These are phyloP conservation scores for Penicillium sclerotiorum DNA, from an alignment of 2,329 filamentous ascomycete genomes.

Conservation along the genomic window DNA sequence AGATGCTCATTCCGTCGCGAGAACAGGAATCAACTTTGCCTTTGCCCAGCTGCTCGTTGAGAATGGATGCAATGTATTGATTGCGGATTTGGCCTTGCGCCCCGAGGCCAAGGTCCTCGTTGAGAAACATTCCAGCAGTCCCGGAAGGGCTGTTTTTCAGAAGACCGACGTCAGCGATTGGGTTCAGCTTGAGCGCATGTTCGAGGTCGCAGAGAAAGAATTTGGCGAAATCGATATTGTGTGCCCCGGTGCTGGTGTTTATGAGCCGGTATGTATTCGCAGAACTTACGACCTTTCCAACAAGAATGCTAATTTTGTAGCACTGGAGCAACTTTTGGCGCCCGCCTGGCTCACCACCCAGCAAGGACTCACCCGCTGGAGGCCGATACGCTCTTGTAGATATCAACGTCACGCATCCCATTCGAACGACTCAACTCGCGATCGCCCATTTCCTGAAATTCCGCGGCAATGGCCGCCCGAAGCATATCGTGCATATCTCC, in stretches of 20 bases:
- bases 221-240: constrained; percentile 53
- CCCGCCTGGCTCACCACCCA: constrained; percentile 47
- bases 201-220: constrained; percentile 50
- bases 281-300: constrained; percentile 1
- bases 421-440: constrained; percentile 55
- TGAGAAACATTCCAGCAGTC: constrained; percentile 37
- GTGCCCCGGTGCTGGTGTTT: constrained; percentile 51
- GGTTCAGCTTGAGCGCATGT: constrained; percentile 53
- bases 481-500: constrained; percentile 27
- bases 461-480: constrained; percentile 34
- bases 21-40: constrained; percentile 49
- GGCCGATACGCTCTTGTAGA: constrained; percentile 51
- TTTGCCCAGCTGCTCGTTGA: constrained; percentile 48
- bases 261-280: constrained; percentile 41
- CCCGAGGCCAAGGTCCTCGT: constrained; percentile 48
- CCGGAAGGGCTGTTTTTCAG: constrained; percentile 46
- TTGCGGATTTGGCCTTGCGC: constrained; percentile 49
- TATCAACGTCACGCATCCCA: constrained; percentile 57
- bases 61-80: constrained; percentile 50
- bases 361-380: constrained; percentile 43
- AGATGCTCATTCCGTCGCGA: background rate
- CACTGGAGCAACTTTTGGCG: constrained; percentile 55
- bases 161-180: constrained; percentile 54
- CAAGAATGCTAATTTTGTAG: constrained; percentile 23
- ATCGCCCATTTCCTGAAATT: constrained; percentile 51